phyloP scores from a whole-genome alignment of 345 rosid species.

The Corchorus capsularis region DNA sequence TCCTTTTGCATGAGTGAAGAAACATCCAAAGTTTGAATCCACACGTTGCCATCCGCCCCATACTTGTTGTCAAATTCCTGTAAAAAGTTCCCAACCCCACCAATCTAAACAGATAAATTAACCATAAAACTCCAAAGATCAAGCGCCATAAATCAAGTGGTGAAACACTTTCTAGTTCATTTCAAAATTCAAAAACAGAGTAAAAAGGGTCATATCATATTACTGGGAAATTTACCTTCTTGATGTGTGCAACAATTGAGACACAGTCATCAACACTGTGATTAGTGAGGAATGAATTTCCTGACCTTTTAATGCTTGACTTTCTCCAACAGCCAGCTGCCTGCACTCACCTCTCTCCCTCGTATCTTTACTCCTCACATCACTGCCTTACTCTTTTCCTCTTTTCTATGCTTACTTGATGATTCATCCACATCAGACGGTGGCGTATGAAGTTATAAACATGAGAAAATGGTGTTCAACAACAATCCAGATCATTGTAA shows the following conservation, averaged over 20 bases:
- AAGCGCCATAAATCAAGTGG: background rate
- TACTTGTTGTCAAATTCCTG: slow-evolving; percentile 46
- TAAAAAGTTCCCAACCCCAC: slow-evolving; percentile 9
- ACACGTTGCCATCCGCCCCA: slow-evolving; percentile 56
- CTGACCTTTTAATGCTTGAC: no score
- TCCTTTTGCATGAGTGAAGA: slow-evolving; percentile 48
- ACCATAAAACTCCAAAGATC: background rate
- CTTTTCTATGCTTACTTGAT: no score
- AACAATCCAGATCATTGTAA: no score
- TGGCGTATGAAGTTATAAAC: no score
- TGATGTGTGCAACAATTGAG: slow-evolving; percentile 48
- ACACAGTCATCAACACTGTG: slow-evolving; percentile 36
- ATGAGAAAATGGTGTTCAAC: no score
- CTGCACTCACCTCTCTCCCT: no score
- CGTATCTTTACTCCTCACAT: no score
- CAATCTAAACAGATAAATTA: background rate
- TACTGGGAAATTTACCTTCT: slow-evolving; percentile 31
- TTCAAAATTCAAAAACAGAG: background rate
- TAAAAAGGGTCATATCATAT: background rate
- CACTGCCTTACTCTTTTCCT: no score
- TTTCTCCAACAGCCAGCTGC: no score
- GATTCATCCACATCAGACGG: no score
- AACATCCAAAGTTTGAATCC: slow-evolving; percentile 52
- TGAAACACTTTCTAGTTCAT: background rate
- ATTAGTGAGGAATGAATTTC: no score